A percentile compares a stretch with the other conserved stretches of the same genome.
These are phyloP conservation scores for Haplosporangium sp. DNA, from an alignment of 371 early-diverging fungal species.

Conservation along the genomic window DNA sequence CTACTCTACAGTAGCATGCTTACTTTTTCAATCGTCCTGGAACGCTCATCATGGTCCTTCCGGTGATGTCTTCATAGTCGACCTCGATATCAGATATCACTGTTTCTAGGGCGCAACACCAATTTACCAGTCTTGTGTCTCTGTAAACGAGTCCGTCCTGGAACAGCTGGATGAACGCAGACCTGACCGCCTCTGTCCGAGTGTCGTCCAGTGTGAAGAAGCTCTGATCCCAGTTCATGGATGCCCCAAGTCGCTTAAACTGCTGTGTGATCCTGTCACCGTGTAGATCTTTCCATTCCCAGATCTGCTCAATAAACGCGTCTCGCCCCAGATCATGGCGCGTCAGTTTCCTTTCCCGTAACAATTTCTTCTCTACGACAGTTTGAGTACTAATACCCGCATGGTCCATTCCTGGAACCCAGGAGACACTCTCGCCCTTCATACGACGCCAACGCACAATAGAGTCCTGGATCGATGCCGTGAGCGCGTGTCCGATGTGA, in stretches of 20 bases:
- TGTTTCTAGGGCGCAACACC: slow-evolving; percentile 94
- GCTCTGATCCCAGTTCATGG: slow-evolving; percentile 86
- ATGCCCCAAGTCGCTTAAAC: slow-evolving; percentile 82
- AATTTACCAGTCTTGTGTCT: slow-evolving; percentile 92
- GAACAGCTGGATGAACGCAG: slow-evolving; percentile 90
- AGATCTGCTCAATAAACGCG: slow-evolving; percentile 87
- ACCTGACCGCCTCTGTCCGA: slow-evolving; percentile 82
- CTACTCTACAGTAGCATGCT: background rate
- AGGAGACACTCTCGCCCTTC: slow-evolving; percentile 85
- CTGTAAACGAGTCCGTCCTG: slow-evolving; percentile 93
- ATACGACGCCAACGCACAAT: slow-evolving; percentile 91
- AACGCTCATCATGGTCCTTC: slow-evolving; percentile 40
- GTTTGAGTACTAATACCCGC: slow-evolving; percentile 98
- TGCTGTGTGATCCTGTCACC: slow-evolving; percentile 72
- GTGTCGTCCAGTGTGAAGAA: slow-evolving; percentile 93
- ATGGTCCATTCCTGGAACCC: slow-evolving; percentile 97
- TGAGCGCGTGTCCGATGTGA: slow-evolving; percentile 97
- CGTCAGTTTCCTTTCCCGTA: slow-evolving; percentile 67
- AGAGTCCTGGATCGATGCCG: slow-evolving; percentile 89
- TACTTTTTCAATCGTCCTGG: slow-evolving; percentile 52
- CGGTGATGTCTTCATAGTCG: slow-evolving; percentile 42
- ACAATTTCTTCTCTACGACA: slow-evolving; percentile 92
- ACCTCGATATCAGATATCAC: slow-evolving; percentile 96
- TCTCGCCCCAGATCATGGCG: slow-evolving; percentile 82
- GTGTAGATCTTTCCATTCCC: slow-evolving; percentile 86